phyloP scores from a whole-genome alignment of 2,329 filamentous ascomycete genomes.

The Ascochyta lentis region DNA sequence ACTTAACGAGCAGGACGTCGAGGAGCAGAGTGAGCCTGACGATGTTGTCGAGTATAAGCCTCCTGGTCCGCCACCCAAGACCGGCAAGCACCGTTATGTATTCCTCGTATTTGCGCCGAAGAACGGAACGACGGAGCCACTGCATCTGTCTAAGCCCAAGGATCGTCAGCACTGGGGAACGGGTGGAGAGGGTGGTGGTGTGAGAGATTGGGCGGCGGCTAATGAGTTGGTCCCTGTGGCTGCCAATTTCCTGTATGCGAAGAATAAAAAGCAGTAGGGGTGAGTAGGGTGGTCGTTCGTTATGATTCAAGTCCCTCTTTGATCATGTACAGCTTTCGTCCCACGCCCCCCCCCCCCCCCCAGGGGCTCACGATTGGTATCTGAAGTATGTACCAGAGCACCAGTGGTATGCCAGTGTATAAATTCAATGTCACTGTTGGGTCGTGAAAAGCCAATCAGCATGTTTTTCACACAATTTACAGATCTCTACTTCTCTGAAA shows the following conservation, averaged over 20 bases:
- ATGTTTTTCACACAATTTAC: no score
- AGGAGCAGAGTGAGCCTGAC: slow-evolving; percentile 28
- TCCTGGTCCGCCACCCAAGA: slow-evolving; percentile 62
- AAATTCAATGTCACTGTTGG: no score
- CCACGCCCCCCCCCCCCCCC: no score
- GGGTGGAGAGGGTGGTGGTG: slow-evolving; percentile 56
- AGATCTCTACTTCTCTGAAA: no score
- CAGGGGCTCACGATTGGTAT: no score
- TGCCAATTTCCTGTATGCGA: slow-evolving; percentile 55
- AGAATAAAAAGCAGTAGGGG: slow-evolving; percentile 57
- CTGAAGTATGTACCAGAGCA: no score
- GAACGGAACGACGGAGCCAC: slow-evolving; percentile 52
- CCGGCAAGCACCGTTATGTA: slow-evolving; percentile 64
- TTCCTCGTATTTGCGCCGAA: slow-evolving; percentile 58
- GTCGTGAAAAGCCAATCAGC: no score
- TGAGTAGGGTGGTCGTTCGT: no score
- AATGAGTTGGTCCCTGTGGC: slow-evolving; percentile 58
- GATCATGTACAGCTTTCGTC: no score
- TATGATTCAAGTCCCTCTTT: no score
- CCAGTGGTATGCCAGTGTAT: no score
- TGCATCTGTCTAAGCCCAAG: slow-evolving; percentile 55
- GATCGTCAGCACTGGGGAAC: slow-evolving; percentile 64
- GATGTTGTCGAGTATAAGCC: slow-evolving; percentile 60
- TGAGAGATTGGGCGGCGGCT: slow-evolving; percentile 58
- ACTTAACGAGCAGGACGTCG: slow-evolving; percentile 9